Evolutionary conservation across 2,329 filamentous ascomycete genomes (phyloP).

Genomic region (Colletotrichum sp.): DNA sequence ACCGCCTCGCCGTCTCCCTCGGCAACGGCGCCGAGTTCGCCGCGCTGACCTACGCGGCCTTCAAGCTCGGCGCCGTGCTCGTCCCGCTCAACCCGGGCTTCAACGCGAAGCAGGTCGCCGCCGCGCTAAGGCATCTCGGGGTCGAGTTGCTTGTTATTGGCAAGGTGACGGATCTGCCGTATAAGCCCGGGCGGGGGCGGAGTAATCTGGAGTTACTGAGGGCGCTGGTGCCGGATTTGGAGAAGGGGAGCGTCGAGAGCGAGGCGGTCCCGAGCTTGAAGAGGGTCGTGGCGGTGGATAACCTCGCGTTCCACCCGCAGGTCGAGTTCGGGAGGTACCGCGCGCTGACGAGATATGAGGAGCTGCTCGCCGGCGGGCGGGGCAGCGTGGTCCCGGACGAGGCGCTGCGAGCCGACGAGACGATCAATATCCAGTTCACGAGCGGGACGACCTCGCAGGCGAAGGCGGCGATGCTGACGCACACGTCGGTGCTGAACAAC

Average conservation of each 20-base stretch:
- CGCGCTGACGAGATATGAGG: slow-evolving; percentile 51
- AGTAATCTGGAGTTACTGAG: slow-evolving; percentile 56
- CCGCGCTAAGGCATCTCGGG: slow-evolving; percentile 78
- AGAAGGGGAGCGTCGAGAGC: slow-evolving; percentile 35
- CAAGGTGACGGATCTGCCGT: slow-evolving; percentile 85
- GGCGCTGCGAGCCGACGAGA: slow-evolving; percentile 66
- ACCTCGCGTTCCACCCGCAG: slow-evolving; percentile 59
- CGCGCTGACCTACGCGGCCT: slow-evolving; percentile 84
- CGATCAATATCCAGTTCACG: slow-evolving; percentile 96
- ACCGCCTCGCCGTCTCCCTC: slow-evolving; percentile 84
- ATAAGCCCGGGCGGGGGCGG: slow-evolving; percentile 59
- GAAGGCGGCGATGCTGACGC: slow-evolving; percentile 89
- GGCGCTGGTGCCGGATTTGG: slow-evolving; percentile 49
- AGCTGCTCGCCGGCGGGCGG: slow-evolving; percentile 40
- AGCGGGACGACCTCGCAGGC: slow-evolving; percentile 91
- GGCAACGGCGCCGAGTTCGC: slow-evolving; percentile 88
- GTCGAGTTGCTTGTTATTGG: slow-evolving; percentile 80
- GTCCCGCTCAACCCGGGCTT: slow-evolving; percentile 95
- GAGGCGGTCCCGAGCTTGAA: slow-evolving; percentile 70
- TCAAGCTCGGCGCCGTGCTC: slow-evolving; percentile 92
- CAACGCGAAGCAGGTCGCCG: slow-evolving; percentile 77
- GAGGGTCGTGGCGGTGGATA: slow-evolving; percentile 80
- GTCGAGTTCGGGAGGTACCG: slow-evolving; percentile 45
- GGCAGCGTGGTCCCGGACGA: slow-evolving; percentile 45
- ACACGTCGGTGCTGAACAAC: slow-evolving; percentile 91